Evolutionary conservation across 495 filamentous ascomycete genomes (phyloP), one percentile per base, ranked within the genome.

Genomic region (Mytilinidion resinicola): DNA sequence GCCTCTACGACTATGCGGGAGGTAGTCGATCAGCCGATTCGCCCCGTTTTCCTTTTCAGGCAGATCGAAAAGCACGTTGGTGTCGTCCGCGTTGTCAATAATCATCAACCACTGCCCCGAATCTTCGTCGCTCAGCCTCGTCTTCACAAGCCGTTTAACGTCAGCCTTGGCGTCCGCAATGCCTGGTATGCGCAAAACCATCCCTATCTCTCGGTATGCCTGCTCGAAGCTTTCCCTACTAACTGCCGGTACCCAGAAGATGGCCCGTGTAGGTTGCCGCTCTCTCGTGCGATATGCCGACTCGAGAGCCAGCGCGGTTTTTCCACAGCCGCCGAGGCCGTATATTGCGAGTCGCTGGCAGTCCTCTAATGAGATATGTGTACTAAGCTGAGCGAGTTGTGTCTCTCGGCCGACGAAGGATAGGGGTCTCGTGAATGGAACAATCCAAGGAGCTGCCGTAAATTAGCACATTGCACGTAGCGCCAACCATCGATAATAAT

Each of bases 31-130:
- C 21, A 67, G 17, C 19, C 57, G 15, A 25, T 19, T 14, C 12
- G 21, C 15, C 9, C 33, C 17, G 19, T 1, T 3, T 19, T 11
- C 44, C 7, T 54, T 19, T 49, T 21, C 37, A 14, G 14, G 44
- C 35, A 12, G 1, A 21, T 53, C 9, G 0, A 39, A 17, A 35
- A 55, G 36, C n/a, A 64, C 15, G 36, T 53, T 51, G 44, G 43
- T 9, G 51, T 64, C 57, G 41, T 67, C 64, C 21, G 64, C 64
- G 39, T 67, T 67, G 48, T 59, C 56, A 12, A 59, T 21, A n/a
- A 59, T 46, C n/a, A 59, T 15, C 37, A 59, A 41, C 56, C 56
- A 59, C 38, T 54, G 34, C 12, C 55, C 55, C 11, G 44, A 14
- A 10, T 9, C 17, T 25, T 49, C 46, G 3, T n/a, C 11, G 37